Base-by-base conservation (phyloP, 208 protist species). In the Crithidia mellificae region DNA sequence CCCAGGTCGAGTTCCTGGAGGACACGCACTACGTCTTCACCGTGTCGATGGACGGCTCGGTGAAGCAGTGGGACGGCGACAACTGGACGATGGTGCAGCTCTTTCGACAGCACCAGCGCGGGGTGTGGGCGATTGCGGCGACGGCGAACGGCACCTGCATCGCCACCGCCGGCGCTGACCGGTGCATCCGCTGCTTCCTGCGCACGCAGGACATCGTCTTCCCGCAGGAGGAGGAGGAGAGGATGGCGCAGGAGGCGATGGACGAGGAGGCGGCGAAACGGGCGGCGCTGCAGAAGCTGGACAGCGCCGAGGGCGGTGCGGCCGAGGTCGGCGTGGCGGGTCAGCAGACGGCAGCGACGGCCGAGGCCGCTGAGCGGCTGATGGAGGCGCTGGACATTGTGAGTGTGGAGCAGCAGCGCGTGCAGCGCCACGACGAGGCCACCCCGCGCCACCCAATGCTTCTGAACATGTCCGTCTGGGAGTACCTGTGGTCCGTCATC, bases 11-110 rank as follows among this genome's bases (percentile, higher is more conserved):
- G 30, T 99, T 99, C 74, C 75, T 99, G 27, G 91, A 84, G 19
- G 78, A 94, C 32, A 99, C 99, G 6, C 99, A 99, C 85, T 99
- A 99, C 84, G 88, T 99, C 63, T 97, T 99, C 63, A 97, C 97
- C 9, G 81, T 77, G 19, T 92, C 89, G 46, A 98, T 98, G 68
- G 97, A 99, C 74, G 84, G 93, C 32, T 79, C 81, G 4, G 73
- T 99, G 9, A 99, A 99, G 72, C 97, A 97, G 72, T 99, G 98
- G 98, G 99, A 99, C 80, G 97, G 84, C 34, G 98, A 99, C 74
- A 97, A 97, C 61, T 97, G 87, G 79, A 88, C 87, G 25, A 90
- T 90, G 74, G 80, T 98, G 20, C 93, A 97, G 69, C 79, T 95
- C 44, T 82, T 87, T 50, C 80, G 82, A 6, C 84, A 87, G 62